Percentiles rank a stretch among this genome's conserved stretches.
Conservation (phyloP, 768 basidiomycete species). For the Phlegmacium glaucopus region DNA sequence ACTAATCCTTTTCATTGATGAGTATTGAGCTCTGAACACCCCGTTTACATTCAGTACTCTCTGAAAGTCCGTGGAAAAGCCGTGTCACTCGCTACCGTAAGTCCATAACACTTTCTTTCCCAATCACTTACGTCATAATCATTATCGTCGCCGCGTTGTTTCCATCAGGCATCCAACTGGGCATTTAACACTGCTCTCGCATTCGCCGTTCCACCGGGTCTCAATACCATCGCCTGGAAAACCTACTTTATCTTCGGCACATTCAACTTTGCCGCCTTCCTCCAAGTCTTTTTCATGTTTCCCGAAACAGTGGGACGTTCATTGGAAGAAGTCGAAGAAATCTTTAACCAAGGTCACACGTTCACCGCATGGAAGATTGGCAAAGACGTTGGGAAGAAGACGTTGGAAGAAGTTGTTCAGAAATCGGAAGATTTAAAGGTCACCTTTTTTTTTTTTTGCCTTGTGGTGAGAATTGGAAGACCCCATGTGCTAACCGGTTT, state of each 20-base stretch:
- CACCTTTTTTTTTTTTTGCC: background rate
- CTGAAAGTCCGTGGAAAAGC: conserved; percentile 62
- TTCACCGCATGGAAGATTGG: conserved; percentile 73
- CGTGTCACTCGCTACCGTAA: conserved; percentile 47
- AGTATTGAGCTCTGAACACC: background rate
- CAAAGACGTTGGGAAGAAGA: conserved; percentile 60
- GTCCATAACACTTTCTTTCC: conserved; percentile 2
- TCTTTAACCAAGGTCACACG: conserved; percentile 65
- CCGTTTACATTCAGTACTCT: conserved; percentile 37
- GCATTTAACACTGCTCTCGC: conserved; percentile 72
- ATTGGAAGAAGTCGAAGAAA: conserved; percentile 77
- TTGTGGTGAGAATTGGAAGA: too few relatives aligned
- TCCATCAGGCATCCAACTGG: conserved; percentile 49
- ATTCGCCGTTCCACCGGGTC: conserved; percentile 71
- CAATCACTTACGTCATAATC: background rate
- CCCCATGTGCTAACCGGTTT: too few relatives aligned
- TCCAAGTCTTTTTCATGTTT: conserved; percentile 77
- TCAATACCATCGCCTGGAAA: conserved; percentile 66
- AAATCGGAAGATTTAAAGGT: conserved; percentile 19
- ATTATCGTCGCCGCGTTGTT: too few relatives aligned
- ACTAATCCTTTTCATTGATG: background rate
- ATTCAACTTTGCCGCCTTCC: conserved; percentile 70
- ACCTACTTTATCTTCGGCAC: conserved; percentile 77
- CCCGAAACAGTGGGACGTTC: conserved; percentile 73
- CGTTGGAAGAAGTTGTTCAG: conserved; percentile 47